Evolutionary conservation across 768 basidiomycete species (phyloP).

Genomic region (Ramaria sp.): DNA sequence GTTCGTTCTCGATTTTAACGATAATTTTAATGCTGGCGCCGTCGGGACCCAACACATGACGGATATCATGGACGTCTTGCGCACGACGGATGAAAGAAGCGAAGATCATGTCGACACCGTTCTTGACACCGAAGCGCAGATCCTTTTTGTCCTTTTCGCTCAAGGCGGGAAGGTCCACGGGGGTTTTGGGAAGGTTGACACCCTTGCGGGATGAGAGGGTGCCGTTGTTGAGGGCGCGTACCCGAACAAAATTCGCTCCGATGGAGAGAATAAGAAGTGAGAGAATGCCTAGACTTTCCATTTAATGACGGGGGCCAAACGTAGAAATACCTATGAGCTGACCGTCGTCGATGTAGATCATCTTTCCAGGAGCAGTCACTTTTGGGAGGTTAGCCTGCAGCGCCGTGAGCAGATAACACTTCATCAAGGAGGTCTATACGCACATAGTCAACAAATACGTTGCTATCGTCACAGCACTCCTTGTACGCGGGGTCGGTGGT

Average conservation of each 20-base stretch:
- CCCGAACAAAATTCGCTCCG: conserved; percentile 70
- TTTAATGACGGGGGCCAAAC: neutral
- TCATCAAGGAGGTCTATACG: conserved; percentile 20
- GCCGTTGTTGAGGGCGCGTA: conserved; percentile 85
- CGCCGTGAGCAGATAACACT: conserved; percentile 9
- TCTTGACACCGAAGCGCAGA: conserved; percentile 88
- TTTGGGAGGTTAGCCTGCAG: conserved; percentile 79
- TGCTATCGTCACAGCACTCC: conserved; percentile 70
- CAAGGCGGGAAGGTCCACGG: conserved; percentile 93
- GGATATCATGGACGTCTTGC: conserved; percentile 90
- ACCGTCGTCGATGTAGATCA: conserved; percentile 98
- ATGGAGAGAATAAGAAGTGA: conserved; percentile 88
- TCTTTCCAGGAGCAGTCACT: conserved; percentile 93
- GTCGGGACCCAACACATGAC: conserved; percentile 85
- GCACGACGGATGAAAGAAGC: conserved; percentile 97
- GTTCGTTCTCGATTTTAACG: conserved; percentile 99
- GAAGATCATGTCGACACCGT: conserved; percentile 98
- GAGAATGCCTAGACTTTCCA: conserved; percentile 51
- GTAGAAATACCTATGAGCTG: conserved; percentile 7
- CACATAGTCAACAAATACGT: conserved; percentile 92
- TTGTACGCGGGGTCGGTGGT: conserved; percentile 75
- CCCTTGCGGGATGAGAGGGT: conserved; percentile 94
- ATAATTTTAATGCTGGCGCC: conserved; percentile 98
- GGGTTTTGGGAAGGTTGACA: conserved; percentile 97
- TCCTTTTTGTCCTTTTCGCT: conserved; percentile 98